phyloP scores from a whole-genome alignment of 495 filamentous ascomycete genomes.

The Pseudomonodictys pantanalensis region DNA sequence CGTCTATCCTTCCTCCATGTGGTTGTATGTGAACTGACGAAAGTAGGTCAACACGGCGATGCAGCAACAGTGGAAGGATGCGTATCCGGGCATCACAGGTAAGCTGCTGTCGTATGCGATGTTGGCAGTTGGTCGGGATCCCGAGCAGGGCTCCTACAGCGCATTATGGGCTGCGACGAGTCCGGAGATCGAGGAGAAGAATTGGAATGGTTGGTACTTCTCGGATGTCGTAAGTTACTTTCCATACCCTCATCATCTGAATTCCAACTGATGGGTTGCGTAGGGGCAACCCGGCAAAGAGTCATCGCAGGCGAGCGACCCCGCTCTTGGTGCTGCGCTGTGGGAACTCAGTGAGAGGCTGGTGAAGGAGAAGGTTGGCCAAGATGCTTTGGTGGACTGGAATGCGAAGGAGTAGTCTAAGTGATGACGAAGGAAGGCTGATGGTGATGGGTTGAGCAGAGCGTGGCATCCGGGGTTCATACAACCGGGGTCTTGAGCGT shows the following conservation, averaged over 20 bases:
- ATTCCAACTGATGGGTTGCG: neutral
- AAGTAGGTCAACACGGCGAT: constrained; percentile 46
- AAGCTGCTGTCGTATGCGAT: constrained; percentile 41
- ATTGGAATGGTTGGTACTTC: constrained; percentile 47
- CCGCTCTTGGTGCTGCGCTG: constrained; percentile 42
- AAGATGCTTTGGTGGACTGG: constrained; percentile 44
- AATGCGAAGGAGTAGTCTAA: too few species aligned
- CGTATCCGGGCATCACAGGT: constrained; percentile 46
- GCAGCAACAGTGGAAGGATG: constrained; percentile 51
- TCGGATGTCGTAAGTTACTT: constrained; percentile 31
- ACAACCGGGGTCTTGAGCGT: too few species aligned
- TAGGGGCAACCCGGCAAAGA: constrained; percentile 38
- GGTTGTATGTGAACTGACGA: neutral
- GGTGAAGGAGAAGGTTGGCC: constrained; percentile 46
- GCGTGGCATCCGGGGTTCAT: too few species aligned
- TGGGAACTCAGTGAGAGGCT: constrained; percentile 47
- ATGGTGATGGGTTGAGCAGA: too few species aligned
- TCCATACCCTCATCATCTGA: neutral
- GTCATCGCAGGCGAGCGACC: constrained; percentile 44
- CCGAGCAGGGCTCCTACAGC: constrained; percentile 47
- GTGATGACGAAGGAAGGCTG: too few species aligned
- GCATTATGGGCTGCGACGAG: constrained; percentile 45
- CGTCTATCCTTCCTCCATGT: constrained; percentile 11
- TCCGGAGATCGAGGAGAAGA: constrained; percentile 46
- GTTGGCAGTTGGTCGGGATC: constrained; percentile 39